Evolutionary conservation across 768 basidiomycete species (phyloP).

Genomic region (Termitomyces heimii): DNA sequence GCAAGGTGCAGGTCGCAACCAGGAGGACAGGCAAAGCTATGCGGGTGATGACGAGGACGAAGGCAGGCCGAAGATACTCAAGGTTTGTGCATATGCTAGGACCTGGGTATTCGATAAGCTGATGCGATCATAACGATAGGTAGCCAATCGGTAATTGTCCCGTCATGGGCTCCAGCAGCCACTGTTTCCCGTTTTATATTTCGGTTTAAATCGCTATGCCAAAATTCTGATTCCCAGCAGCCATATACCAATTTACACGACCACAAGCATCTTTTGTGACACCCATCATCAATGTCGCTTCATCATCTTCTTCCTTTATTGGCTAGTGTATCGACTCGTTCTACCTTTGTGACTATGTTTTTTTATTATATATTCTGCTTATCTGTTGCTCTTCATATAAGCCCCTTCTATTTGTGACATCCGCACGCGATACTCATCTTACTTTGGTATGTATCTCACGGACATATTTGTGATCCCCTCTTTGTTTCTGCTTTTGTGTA

Average conservation of each 20-base stretch:
- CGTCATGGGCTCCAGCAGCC: neutral
- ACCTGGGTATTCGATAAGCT: neutral
- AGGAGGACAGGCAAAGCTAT: neutral
- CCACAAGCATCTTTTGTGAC: neutral
- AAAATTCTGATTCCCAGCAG: neutral
- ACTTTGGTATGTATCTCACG: no score
- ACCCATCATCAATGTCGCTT: neutral
- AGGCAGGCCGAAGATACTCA: neutral
- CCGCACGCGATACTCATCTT: neutral
- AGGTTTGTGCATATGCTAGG: neutral
- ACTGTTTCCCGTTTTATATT: neutral
- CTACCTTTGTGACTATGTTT: neutral
- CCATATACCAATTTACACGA: neutral
- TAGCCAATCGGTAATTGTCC: neutral
- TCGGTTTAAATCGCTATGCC: neutral
- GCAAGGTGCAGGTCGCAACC: neutral
- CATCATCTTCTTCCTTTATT: neutral
- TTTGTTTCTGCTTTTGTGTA: neutral
- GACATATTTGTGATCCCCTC: neutral
- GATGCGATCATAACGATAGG: neutral
- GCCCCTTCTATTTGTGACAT: neutral
- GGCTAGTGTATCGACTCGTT: neutral
- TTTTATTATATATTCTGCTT: neutral
- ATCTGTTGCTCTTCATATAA: neutral
- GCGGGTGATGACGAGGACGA: neutral